These are phyloP conservation scores for Blakeslea trispora DNA, from an alignment of 371 early-diverging fungal genomes.

Conservation along the genomic window DNA sequence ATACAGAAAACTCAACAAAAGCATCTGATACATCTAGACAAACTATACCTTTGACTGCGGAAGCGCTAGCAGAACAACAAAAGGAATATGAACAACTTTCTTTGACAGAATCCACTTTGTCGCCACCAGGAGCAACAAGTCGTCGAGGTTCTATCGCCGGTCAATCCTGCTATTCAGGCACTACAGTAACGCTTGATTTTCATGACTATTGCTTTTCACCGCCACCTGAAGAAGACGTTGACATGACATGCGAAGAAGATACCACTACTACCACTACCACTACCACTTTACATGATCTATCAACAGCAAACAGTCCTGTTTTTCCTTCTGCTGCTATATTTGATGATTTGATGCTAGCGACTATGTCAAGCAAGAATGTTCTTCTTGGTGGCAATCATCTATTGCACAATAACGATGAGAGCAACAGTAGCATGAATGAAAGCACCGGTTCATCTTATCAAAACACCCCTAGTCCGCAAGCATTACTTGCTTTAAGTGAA, in stretches of 20 bases:
- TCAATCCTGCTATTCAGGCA: conserved; percentile 38
- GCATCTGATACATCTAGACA: not conserved
- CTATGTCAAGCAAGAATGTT: not conserved
- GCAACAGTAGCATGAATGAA: conserved; percentile 7
- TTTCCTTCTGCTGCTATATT: conserved; percentile 9
- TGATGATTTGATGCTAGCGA: conserved; percentile 15
- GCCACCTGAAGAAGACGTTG: conserved; percentile 28
- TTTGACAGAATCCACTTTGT: not conserved
- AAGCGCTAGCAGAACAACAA: conserved; percentile 26
- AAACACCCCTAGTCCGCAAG: conserved; percentile 25
- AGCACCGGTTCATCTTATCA: conserved; percentile 15
- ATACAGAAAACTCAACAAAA: too few relatives aligned
- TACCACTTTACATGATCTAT: conserved; percentile 8
- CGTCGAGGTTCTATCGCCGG: conserved; percentile 14
- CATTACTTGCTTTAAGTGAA: conserved; percentile 19
- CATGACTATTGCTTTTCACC: conserved; percentile 50
- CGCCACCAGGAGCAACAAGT: not conserved
- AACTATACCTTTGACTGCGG: conserved; percentile 16
- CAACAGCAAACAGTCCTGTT: conserved; percentile 13
- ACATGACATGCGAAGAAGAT: conserved; percentile 15
- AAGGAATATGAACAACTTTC: conserved; percentile 14
- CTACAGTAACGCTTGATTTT: conserved; percentile 49
- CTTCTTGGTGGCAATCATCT: not conserved
- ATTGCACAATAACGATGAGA: not conserved
- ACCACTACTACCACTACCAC: conserved; percentile 5